A percentile compares a stretch with the other conserved stretches of the same genome.
These are phyloP conservation scores for Pelargonium citronellum DNA, from an alignment of 441 rosid genomes.

Conservation along the genomic window DNA sequence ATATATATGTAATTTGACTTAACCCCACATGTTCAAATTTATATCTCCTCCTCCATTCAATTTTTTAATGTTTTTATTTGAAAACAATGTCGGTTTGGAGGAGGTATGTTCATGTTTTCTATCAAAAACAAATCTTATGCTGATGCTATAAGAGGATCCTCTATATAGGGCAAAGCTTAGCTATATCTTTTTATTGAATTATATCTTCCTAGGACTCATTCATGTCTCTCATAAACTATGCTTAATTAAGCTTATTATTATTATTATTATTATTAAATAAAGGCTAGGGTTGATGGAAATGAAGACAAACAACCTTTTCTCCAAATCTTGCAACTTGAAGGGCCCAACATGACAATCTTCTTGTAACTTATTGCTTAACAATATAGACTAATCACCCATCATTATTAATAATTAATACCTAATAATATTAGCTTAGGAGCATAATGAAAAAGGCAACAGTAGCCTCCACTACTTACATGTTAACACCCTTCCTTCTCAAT, in stretches of 20 bases:
- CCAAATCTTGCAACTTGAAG: conserved; percentile 29
- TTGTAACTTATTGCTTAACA: conserved; percentile 15
- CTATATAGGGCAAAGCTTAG: no score
- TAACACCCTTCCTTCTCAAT: conserved; percentile 19
- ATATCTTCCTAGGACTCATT: no score
- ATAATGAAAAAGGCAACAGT: conserved; percentile 13
- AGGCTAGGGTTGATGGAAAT: conserved; percentile 15
- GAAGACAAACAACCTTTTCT: conserved; percentile 40
- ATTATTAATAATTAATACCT: conserved; percentile 23
- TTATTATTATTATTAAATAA: no score
- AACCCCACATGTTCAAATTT: no score
- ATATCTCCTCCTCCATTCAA: no score
- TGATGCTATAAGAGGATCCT: no score
- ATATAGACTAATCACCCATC: background rate
- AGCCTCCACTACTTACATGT: conserved; percentile 4
- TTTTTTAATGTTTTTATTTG: no score
- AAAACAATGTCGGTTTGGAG: conserved; percentile 25
- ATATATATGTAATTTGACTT: no score
- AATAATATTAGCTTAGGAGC: conserved; percentile 14
- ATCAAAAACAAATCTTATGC: conserved; percentile 9
- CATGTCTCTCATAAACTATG: no score
- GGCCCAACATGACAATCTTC: conserved; percentile 24
- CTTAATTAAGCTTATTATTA: no score
- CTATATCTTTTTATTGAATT: no score
- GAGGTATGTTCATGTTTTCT: conserved; percentile 21